phyloP scores from a whole-genome alignment of 139 green algal genomes.

The Auxenochlorella pyrenoidosa region DNA sequence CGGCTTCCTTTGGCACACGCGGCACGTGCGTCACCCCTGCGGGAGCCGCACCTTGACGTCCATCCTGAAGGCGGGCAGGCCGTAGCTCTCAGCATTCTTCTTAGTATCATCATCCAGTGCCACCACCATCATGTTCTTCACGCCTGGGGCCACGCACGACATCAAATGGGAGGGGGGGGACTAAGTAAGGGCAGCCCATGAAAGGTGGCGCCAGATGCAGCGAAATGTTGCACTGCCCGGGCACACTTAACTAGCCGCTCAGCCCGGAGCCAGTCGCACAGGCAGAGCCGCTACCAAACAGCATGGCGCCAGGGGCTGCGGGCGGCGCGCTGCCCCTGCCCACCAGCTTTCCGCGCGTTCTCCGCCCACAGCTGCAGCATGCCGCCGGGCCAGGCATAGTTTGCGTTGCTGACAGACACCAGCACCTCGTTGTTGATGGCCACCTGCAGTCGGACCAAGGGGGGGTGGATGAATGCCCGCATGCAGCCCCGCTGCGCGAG shows the following conservation, averaged over 20 bases:
- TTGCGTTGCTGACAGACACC: conserved; percentile 59
- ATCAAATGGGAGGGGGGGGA: no score
- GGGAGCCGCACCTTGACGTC: conserved; percentile 29
- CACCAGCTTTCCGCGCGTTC: conserved; percentile 17
- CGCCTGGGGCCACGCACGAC: conserved; percentile 33
- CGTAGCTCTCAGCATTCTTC: conserved; percentile 45
- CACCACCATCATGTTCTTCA: conserved; percentile 81
- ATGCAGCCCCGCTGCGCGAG: background rate
- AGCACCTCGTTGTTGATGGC: conserved; percentile 68
- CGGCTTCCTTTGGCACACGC: no score
- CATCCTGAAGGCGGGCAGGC: conserved; percentile 51
- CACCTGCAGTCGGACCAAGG: conserved; percentile 28
- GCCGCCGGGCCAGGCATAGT: conserved; percentile 56
- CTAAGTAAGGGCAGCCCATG: background rate
- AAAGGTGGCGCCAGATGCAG: background rate
- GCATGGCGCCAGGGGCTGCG: background rate
- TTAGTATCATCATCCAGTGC: conserved; percentile 76
- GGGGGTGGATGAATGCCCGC: background rate
- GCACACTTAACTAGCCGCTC: no score
- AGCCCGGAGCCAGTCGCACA: no score
- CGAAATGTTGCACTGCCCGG: background rate
- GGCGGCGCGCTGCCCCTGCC: background rate
- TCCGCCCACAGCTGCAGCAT: conserved; percentile 80
- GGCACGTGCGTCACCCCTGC: no score
- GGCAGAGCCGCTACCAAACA: background rate